Conservation (phyloP, 2,329 filamentous ascomycete species). For the Aspergillus chevalieri region DNA sequence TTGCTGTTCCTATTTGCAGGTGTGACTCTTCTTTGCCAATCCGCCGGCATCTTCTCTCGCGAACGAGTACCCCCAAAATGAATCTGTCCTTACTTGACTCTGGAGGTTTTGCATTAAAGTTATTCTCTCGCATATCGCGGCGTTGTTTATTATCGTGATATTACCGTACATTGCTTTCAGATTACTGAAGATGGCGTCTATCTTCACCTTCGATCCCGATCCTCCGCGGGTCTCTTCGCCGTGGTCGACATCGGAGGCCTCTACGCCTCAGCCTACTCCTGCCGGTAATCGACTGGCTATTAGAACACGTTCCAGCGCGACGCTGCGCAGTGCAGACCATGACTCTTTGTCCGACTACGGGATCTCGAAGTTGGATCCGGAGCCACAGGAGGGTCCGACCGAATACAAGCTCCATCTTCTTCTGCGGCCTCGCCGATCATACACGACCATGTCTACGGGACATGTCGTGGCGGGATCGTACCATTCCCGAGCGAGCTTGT, state of each 20-base stretch:
- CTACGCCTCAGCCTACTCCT: conserved; percentile 30
- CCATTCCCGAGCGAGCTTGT: conserved; percentile 33
- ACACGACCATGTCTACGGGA: conserved; percentile 64
- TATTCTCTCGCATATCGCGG: conserved; percentile 4
- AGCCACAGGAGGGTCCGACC: conserved; percentile 88
- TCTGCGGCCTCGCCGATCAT: conserved; percentile 68
- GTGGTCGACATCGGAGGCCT: conserved; percentile 61
- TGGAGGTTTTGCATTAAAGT: not conserved
- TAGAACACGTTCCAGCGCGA: conserved; percentile 27
- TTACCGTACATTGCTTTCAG: not conserved
- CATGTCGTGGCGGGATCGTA: conserved; percentile 48
- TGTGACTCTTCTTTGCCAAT: not conserved
- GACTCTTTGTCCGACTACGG: conserved; percentile 50
- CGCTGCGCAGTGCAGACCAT: conserved; percentile 35
- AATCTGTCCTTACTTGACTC: not conserved
- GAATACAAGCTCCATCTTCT: conserved; percentile 96
- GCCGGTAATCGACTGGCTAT: conserved; percentile 18
- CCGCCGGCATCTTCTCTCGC: not conserved
- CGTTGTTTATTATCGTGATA: conserved; percentile 3
- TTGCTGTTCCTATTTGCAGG: not conserved
- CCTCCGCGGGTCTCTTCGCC: conserved; percentile 84
- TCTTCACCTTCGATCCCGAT: conserved; percentile 91
- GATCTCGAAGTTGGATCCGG: conserved; percentile 73
- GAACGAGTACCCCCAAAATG: not conserved
- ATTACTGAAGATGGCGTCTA: conserved; percentile 67